Base-by-base conservation (phyloP, 2,329 filamentous ascomycete species). In the Alternaria panax region DNA sequence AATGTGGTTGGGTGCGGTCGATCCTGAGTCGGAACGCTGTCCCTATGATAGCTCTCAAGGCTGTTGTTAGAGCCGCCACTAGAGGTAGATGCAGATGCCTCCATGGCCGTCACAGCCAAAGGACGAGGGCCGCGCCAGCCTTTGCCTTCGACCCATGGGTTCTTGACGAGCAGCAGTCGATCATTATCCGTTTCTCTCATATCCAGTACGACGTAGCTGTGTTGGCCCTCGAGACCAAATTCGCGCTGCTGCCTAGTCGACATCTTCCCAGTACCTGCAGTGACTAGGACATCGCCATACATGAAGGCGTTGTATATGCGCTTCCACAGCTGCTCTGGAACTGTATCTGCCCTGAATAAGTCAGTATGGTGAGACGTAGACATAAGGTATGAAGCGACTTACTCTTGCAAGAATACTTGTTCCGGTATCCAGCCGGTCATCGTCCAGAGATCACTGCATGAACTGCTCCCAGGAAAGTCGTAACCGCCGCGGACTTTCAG, bases 391-490 rank as follows among this genome's bases (percentile, higher is more conserved):
- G 6, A 48, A 22, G 27, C 28, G 1, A 65, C 76, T 65, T 78
- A 87, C 87, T 85, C 89, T 72, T 97, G 93, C 1, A 98, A 82
- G 70, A 97, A 97, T 1, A 98, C 82, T 76, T 99, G 95, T 78
- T 99, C 93, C 0, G 95, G 95, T 50, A 99, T 93, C 95, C 95
- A 99, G 28, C 95, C 94, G 0, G 91, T 96, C 54, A 99, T 80
- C 1, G 96, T 90, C 87, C 92, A 96, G 4, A 99, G 80, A 78
- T 99, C 95, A 2, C 94, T 98, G 11, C 92, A 93, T 1, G 94
- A 98, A 76, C 98, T 98, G 72, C 95, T 98, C 7, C 95, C 95
- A 0, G 95, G 94, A 66, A 99, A 99, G 73, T 99, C 93, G 75
- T 99, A 99, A 32, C 95, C 95, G 27, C 95, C 95, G 56, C 94